These are phyloP conservation scores for Paspalum notatum DNA, from an alignment of 176 grass and related monocot genomes.

Conservation along the genomic window DNA sequence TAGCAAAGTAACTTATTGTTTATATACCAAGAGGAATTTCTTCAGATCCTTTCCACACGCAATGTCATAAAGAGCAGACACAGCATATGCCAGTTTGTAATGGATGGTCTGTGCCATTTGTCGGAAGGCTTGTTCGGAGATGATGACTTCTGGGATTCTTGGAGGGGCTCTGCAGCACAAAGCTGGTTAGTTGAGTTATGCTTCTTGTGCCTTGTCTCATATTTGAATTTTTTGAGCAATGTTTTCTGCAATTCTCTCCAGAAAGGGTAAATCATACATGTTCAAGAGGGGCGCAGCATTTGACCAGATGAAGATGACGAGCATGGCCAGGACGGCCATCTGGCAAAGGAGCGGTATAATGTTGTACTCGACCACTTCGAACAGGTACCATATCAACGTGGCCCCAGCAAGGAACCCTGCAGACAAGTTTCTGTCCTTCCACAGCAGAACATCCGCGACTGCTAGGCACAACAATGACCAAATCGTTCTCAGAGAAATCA, in stretches of 20 bases:
- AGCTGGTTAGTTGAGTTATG: not conserved
- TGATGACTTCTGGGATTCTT: conserved; percentile 62
- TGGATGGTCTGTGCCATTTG: conserved; percentile 59
- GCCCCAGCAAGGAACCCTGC: conserved; percentile 65
- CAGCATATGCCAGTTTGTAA: conserved; percentile 44
- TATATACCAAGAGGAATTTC: conserved; percentile 72
- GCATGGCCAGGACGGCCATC: conserved; percentile 53
- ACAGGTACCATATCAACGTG: conserved; percentile 74
- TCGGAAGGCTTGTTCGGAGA: conserved; percentile 60
- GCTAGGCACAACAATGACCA: not conserved
- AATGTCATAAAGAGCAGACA: conserved; percentile 59
- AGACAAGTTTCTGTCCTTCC: conserved; percentile 71
- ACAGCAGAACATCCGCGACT: conserved; percentile 79
- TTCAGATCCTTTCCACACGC: conserved; percentile 84
- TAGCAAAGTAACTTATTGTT: not conserved
- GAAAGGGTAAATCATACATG: conserved; percentile 42
- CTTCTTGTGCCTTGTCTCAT: not conserved
- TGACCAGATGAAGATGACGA: conserved; percentile 72
- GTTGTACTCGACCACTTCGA: conserved; percentile 83
- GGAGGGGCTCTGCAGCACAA: conserved; percentile 47
- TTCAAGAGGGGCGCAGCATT: conserved; percentile 58
- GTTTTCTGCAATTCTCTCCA: not conserved
- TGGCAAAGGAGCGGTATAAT: conserved; percentile 74
- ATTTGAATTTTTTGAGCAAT: not conserved
- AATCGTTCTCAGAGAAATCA: not conserved